A percentile compares a stretch with the other conserved stretches of the same genome.
Conservation (phyloP, 257 asterid species). For the Solanum sitiens region DNA sequence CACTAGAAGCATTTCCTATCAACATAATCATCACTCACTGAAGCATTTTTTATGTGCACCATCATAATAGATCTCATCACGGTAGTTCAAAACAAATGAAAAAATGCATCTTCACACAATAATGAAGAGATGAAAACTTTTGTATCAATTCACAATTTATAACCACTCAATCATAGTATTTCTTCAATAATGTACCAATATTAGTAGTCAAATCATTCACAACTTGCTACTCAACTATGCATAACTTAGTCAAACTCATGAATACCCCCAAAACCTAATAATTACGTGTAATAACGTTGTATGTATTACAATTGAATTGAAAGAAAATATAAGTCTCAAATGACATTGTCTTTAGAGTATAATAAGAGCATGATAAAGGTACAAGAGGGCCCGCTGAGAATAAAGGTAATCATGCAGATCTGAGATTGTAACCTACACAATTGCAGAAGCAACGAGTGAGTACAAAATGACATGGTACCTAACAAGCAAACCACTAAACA, state of each 20-base stretch:
- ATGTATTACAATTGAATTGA: too few relatives aligned
- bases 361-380: neutral
- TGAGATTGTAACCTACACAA: neutral
- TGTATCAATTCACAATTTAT: neutral
- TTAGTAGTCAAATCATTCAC: neutral
- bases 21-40: neutral
- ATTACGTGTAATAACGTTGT: neutral
- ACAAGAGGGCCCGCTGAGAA: neutral
- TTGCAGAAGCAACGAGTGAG: neutral
- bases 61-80: neutral
- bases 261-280: neutral
- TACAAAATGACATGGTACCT: neutral
- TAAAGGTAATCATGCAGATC: too few relatives aligned
- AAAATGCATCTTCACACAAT: neutral
- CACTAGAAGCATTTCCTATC: neutral
- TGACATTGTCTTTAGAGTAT: neutral
- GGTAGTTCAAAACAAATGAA: neutral
- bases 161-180: neutral
- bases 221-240: neutral
- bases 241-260: neutral
- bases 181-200: neutral
- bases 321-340: neutral
- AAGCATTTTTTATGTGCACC: neutral
- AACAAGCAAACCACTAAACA: neutral
- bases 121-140: neutral